Percentiles rank a stretch among this genome's conserved stretches.
Conservation (phyloP, 306 rosid species). For the Canavalia gladiata region DNA sequence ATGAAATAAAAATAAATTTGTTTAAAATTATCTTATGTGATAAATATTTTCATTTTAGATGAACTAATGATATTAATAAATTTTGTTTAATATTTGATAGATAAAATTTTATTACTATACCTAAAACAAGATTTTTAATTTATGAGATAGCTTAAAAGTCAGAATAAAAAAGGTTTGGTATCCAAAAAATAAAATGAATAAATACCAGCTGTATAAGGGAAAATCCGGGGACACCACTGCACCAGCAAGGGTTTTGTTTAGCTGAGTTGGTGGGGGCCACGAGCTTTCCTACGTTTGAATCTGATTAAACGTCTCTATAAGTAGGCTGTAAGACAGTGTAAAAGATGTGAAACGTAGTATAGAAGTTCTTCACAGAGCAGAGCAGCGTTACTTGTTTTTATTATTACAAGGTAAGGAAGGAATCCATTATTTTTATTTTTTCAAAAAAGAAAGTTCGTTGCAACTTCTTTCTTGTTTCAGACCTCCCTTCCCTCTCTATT, state of each 20-base stretch:
- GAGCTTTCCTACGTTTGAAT: slow-evolving; percentile 59
- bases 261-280: slow-evolving; percentile 54
- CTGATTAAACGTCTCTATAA: slow-evolving; percentile 60
- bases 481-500: slow-evolving; percentile 43
- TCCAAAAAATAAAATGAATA: too few relatives aligned
- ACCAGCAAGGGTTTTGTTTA: slow-evolving; percentile 39
- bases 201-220: background rate
- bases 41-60: too few relatives aligned
- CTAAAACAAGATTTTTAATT: too few relatives aligned
- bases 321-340: slow-evolving; percentile 45
- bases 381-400: slow-evolving; percentile 47
- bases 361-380: slow-evolving; percentile 51
- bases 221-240: slow-evolving; percentile 24
- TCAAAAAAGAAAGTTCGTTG: slow-evolving; percentile 52
- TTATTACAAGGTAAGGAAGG: slow-evolving; percentile 66
- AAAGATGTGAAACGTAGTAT: slow-evolving; percentile 54
- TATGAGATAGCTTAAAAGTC: too few relatives aligned
- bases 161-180: too few relatives aligned
- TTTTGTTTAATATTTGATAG: too few relatives aligned
- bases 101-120: too few relatives aligned
- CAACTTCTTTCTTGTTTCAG: slow-evolving; percentile 56
- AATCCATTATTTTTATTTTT: slow-evolving; percentile 50
- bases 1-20: too few relatives aligned
- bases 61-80: too few relatives aligned
- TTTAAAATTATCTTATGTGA: too few relatives aligned